Evolutionary conservation across 306 rosid species (phyloP).

Genomic region (Crotalaria pallida): DNA sequence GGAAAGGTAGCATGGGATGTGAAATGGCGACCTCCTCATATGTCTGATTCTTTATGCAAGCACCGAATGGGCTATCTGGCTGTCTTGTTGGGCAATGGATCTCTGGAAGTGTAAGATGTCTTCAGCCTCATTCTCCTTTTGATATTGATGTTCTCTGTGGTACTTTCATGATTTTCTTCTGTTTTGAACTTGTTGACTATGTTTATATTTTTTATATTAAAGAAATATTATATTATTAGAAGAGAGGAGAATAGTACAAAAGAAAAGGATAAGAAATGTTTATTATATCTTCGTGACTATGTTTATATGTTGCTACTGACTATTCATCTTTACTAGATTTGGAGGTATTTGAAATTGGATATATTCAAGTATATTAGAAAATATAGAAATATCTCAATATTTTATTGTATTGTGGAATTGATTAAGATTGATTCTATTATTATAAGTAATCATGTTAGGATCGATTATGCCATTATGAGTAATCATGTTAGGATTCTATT

Average conservation of each 20-base stretch:
- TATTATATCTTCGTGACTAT: neutral
- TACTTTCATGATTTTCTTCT: neutral
- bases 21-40: constrained; percentile 73
- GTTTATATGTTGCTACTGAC: constrained; percentile 1
- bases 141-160: neutral
- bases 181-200: neutral
- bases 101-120: constrained; percentile 86
- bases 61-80: constrained; percentile 92
- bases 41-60: constrained; percentile 35
- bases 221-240: too few species aligned
- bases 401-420: too few species aligned
- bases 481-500: too few species aligned
- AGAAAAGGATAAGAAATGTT: neutral
- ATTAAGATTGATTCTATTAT: too few species aligned
- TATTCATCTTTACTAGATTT: constrained; percentile 6
- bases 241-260: too few species aligned
- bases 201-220: neutral
- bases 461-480: too few species aligned
- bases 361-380: too few species aligned
- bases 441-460: too few species aligned
- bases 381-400: too few species aligned
- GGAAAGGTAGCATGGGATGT: constrained; percentile 99
- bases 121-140: constrained; percentile 18
- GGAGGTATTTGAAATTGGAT: neutral
- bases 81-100: constrained; percentile 83